Evolutionary conservation across 176 grass and related monocot genomes (phyloP).

Genomic region (Carex pumila): DNA sequence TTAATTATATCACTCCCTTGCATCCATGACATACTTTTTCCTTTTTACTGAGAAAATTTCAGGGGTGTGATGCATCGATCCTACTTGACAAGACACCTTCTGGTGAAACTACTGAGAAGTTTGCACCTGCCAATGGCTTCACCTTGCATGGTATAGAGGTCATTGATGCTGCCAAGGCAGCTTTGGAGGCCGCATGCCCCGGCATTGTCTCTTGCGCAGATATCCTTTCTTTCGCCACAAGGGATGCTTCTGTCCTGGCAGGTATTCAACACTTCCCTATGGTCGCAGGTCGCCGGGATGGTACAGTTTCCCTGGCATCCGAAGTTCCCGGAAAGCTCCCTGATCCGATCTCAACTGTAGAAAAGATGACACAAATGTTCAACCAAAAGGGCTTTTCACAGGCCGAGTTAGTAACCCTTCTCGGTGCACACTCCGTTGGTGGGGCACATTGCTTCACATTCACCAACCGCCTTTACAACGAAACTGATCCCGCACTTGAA

Average conservation of each 20-base stretch:
- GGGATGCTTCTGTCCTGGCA: constrained; percentile 29
- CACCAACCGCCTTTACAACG: neutral
- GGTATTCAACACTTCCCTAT: constrained; percentile 39
- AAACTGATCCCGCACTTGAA: constrained; percentile 25
- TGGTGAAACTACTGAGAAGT: constrained; percentile 37
- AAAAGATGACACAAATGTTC: constrained; percentile 29
- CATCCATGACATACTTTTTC: neutral
- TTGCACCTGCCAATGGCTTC: constrained; percentile 40
- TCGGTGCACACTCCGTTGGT: constrained; percentile 64
- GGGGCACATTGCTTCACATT: constrained; percentile 47
- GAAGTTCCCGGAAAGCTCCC: constrained; percentile 41
- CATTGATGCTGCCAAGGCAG: constrained; percentile 60
- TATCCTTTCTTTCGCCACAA: constrained; percentile 28
- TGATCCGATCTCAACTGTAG: constrained; percentile 31
- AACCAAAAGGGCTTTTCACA: constrained; percentile 15
- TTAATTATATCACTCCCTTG: neutral
- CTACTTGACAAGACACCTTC: constrained; percentile 50
- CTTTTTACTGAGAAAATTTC: neutral
- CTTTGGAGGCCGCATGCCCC: constrained; percentile 52
- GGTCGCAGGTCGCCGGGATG: constrained; percentile 39
- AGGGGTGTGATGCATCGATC: constrained; percentile 78
- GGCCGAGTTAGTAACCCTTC: constrained; percentile 39
- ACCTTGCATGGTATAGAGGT: constrained; percentile 46
- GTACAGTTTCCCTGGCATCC: constrained; percentile 32
- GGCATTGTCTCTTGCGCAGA: constrained; percentile 61